Evolutionary conservation across 1,284 basidiomycete genomes (phyloP).

Genomic region (Ceratobasidium sp.): DNA sequence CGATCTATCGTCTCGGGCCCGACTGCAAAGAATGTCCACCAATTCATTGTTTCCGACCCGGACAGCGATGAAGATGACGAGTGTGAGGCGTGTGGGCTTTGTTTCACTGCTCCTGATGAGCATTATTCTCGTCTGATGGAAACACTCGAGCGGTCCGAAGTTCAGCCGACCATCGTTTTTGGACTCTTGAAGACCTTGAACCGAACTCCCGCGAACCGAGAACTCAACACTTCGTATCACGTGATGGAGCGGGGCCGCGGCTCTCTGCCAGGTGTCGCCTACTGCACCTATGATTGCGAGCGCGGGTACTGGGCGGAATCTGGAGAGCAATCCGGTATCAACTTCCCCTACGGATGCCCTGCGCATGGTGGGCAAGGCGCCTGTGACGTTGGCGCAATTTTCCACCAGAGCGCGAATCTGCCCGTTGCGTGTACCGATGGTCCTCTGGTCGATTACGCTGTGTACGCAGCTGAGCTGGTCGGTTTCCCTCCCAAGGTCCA

Average conservation of each 20-base stretch:
- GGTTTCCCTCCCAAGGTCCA: background rate
- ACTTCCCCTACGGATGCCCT: slow-evolving; percentile 14
- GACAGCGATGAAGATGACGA: slow-evolving; percentile 19
- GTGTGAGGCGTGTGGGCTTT: slow-evolving; percentile 20
- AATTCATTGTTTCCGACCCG: background rate
- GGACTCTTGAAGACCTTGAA: background rate
- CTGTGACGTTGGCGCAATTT: slow-evolving; percentile 10
- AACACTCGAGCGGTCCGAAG: background rate
- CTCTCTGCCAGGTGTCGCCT: background rate
- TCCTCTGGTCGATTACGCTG: background rate
- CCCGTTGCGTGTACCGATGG: background rate
- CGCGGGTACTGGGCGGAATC: slow-evolving; percentile 1
- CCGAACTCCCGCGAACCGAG: background rate
- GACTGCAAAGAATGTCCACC: background rate
- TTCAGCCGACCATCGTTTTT: background rate
- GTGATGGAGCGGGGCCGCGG: slow-evolving; percentile 11
- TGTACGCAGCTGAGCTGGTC: slow-evolving; percentile 10
- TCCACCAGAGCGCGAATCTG: background rate
- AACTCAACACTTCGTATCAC: slow-evolving; percentile 25
- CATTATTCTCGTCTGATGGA: slow-evolving; percentile 4
- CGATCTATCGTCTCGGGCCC: background rate
- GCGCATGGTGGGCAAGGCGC: slow-evolving; percentile 19
- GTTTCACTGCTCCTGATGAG: slow-evolving; percentile 13
- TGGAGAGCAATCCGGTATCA: background rate
- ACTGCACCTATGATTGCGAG: slow-evolving; percentile 17